phyloP scores from a whole-genome alignment of 768 basidiomycete species.

The Rubroboletus satanas region DNA sequence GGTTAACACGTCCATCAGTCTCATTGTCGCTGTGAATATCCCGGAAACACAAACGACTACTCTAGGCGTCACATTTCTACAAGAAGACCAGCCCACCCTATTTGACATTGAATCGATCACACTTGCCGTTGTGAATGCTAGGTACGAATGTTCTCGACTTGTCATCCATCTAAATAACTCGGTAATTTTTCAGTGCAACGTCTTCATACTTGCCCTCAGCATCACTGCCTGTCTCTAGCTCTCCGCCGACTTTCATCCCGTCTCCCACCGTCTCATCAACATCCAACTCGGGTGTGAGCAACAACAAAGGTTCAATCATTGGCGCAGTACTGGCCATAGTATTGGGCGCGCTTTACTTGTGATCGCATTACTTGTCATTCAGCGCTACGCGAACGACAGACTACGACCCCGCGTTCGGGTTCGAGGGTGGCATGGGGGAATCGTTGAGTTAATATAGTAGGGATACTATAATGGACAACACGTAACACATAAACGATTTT shows the following conservation, averaged over 20 bases:
- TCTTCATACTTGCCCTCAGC: slow-evolving; percentile 25
- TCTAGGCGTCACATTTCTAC: slow-evolving; percentile 40
- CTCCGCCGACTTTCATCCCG: slow-evolving; percentile 13
- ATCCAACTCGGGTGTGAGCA: neutral
- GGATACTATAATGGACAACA: neutral
- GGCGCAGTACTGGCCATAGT: slow-evolving; percentile 11
- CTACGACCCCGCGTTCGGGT: neutral
- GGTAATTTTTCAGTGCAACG: slow-evolving; percentile 17
- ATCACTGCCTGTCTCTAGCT: slow-evolving; percentile 24
- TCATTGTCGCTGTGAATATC: slow-evolving; percentile 39
- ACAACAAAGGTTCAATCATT: slow-evolving; percentile 12
- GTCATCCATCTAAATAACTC: neutral
- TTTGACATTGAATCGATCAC: slow-evolving; percentile 39
- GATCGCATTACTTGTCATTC: slow-evolving; percentile 1
- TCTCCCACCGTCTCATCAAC: slow-evolving; percentile 7
- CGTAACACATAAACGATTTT: too few species aligned
- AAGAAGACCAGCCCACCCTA: slow-evolving; percentile 23
- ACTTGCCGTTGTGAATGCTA: slow-evolving; percentile 35
- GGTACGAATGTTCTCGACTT: slow-evolving; percentile 24
- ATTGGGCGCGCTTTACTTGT: slow-evolving; percentile 13
- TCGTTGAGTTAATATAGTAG: neutral
- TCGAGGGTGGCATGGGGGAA: neutral
- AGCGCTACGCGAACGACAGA: slow-evolving; percentile 6
- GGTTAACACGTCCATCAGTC: slow-evolving; percentile 41
- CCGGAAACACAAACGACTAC: slow-evolving; percentile 38